phyloP scores from a whole-genome alignment of 2,329 filamentous ascomycete species.

The Pyricularia grisea region DNA sequence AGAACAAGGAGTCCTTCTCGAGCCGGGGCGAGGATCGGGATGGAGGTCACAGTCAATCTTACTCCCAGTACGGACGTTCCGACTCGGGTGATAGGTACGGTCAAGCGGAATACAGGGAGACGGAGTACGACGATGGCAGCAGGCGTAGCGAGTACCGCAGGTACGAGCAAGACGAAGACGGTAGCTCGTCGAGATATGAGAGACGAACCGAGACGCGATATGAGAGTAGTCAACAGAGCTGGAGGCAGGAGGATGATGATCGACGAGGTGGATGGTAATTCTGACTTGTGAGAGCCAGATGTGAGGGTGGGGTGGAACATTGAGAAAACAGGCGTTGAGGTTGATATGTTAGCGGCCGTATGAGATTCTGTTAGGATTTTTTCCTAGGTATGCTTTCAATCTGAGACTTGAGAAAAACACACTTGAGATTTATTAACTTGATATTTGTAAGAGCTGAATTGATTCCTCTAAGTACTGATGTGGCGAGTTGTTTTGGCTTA shows the following conservation, averaged over 20 bases:
- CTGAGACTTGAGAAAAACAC: background rate
- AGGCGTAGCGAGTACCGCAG: slow-evolving; percentile 50
- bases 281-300: background rate
- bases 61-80: slow-evolving; percentile 51
- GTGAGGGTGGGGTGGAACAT: background rate
- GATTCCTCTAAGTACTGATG: too few relatives aligned
- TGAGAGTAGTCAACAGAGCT: slow-evolving; percentile 9
- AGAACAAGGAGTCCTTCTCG: slow-evolving; percentile 42
- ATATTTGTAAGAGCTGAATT: background rate
- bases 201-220: slow-evolving; percentile 27
- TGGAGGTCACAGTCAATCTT: slow-evolving; percentile 50
- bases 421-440: background rate
- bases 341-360: background rate
- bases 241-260: slow-evolving; percentile 2
- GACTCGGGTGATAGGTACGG: slow-evolving; percentile 41
- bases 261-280: background rate
- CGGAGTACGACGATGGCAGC: slow-evolving; percentile 47
- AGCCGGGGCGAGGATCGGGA: slow-evolving; percentile 43
- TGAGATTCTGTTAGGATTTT: background rate
- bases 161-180: slow-evolving; percentile 45
- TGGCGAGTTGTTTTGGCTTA: too few relatives aligned
- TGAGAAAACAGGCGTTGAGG: background rate
- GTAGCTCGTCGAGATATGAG: slow-evolving; percentile 37
- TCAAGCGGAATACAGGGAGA: slow-evolving; percentile 51
- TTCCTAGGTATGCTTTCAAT: background rate